These are phyloP conservation scores for Trypanosoma melophagium DNA, from an alignment of 208 protist species.

Conservation along the genomic window DNA sequence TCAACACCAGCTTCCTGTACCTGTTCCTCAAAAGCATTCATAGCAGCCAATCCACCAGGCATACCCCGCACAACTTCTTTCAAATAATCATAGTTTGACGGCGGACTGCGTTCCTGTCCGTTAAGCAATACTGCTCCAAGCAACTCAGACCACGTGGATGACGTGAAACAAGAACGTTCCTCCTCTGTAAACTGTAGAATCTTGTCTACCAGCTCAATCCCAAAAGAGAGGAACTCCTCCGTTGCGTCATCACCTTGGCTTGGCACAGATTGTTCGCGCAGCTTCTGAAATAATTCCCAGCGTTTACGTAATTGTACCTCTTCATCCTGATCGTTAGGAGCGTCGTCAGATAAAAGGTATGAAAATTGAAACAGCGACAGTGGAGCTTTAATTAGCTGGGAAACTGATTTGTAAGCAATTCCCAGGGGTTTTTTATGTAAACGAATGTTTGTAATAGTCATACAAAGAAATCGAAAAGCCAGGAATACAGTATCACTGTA, in stretches of 20 bases:
- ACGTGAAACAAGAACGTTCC: slow-evolving; percentile 37
- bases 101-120: slow-evolving; percentile 71
- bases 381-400: slow-evolving; percentile 52
- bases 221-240: slow-evolving; percentile 33
- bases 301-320: slow-evolving; percentile 16
- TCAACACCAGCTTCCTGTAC: slow-evolving; percentile 15
- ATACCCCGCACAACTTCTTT: slow-evolving; percentile 32
- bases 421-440: slow-evolving; percentile 29
- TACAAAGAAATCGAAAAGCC: slow-evolving; percentile 50
- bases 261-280: slow-evolving; percentile 10
- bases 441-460: slow-evolving; percentile 39
- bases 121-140: slow-evolving; percentile 79
- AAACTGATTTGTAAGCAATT: slow-evolving; percentile 40
- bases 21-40: slow-evolving; percentile 38
- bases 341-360: slow-evolving; percentile 42
- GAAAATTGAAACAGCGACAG: slow-evolving; percentile 58
- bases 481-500: slow-evolving; percentile 73
- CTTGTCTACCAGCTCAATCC: slow-evolving; percentile 28
- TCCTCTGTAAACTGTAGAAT: slow-evolving; percentile 40
- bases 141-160: slow-evolving; percentile 44
- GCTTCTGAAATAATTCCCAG: slow-evolving; percentile 7
- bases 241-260: slow-evolving; percentile 24
- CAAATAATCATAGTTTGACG: slow-evolving; percentile 49
- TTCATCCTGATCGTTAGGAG: slow-evolving; percentile 24
- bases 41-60: slow-evolving; percentile 18